These are phyloP conservation scores for Oryza nivara DNA, from an alignment of 176 grass and related monocot genomes.

Conservation along the genomic window DNA sequence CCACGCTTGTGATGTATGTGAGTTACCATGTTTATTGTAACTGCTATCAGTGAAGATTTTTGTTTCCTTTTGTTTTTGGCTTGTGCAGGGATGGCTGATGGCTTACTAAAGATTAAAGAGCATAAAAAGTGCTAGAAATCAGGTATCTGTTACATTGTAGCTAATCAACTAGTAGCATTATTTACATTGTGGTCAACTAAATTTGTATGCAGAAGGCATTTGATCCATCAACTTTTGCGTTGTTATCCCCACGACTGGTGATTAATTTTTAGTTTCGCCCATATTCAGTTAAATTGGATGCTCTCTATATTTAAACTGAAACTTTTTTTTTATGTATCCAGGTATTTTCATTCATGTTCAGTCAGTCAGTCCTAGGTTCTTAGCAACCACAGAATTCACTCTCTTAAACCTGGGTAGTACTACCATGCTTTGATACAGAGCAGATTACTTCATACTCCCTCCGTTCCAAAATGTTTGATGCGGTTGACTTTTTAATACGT, in stretches of 20 bases:
- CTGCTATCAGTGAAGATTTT: neutral
- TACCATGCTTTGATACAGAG: too few relatives aligned
- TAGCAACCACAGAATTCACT: neutral
- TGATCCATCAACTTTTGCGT: neutral
- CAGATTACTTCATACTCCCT: too few relatives aligned
- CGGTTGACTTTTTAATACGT: too few relatives aligned
- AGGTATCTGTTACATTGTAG: neutral
- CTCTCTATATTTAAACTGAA: neutral
- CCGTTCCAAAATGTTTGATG: too few relatives aligned
- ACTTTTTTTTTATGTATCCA: neutral
- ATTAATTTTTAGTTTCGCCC: neutral
- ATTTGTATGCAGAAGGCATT: neutral
- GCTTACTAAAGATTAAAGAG: neutral
- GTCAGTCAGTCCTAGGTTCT: neutral
- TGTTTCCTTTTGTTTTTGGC: neutral
- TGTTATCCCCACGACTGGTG: neutral
- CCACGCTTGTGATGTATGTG: neutral
- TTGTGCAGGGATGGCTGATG: neutral
- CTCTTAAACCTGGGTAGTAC: neutral
- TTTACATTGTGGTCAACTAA: neutral
- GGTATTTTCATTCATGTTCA: neutral
- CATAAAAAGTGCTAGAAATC: neutral
- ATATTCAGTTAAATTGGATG: neutral
- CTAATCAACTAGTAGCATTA: neutral
- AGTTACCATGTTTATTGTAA: neutral